Percentiles rank a stretch among this genome's conserved stretches.
Evolutionary conservation across 176 grass and related monocot genomes (phyloP).

Genomic region (Eragrostis curvula): DNA sequence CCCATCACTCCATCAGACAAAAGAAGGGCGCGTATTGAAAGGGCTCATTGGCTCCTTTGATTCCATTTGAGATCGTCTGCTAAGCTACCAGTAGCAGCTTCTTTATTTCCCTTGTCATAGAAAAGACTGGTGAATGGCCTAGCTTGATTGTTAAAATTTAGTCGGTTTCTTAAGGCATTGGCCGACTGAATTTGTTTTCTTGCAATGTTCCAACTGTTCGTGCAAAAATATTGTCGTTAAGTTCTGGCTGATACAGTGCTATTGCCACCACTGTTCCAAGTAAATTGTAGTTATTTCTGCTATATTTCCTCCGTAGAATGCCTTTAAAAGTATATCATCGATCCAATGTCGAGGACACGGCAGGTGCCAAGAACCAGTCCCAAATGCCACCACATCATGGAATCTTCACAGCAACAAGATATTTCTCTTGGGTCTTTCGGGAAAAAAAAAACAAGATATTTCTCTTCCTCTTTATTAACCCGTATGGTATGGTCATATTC

Average conservation of each 20-base stretch:
- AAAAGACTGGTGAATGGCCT: conserved; percentile 33
- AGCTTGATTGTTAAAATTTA: background rate
- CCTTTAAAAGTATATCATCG: background rate
- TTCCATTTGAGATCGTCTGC: conserved; percentile 30
- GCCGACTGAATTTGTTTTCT: background rate
- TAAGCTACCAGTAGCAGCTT: background rate
- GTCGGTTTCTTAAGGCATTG: background rate
- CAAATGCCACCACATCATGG: background rate
- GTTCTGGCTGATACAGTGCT: background rate
- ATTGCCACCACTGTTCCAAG: background rate
- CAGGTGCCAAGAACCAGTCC: background rate
- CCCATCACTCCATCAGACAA: conserved; percentile 35
- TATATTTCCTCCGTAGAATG: background rate
- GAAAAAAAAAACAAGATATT: no score
- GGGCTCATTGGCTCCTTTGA: conserved; percentile 28
- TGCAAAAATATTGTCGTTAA: no score
- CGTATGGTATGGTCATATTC: background rate
- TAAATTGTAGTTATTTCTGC: background rate
- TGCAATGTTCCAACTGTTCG: background rate
- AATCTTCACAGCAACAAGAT: background rate
- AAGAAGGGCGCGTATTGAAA: conserved; percentile 23
- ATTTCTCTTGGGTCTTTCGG: no score
- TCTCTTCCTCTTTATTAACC: background rate
- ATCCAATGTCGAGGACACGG: no score
- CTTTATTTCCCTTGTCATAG: conserved; percentile 48